phyloP scores from a whole-genome alignment of 2,329 filamentous ascomycete genomes.

The Hypoxylon sp. region DNA sequence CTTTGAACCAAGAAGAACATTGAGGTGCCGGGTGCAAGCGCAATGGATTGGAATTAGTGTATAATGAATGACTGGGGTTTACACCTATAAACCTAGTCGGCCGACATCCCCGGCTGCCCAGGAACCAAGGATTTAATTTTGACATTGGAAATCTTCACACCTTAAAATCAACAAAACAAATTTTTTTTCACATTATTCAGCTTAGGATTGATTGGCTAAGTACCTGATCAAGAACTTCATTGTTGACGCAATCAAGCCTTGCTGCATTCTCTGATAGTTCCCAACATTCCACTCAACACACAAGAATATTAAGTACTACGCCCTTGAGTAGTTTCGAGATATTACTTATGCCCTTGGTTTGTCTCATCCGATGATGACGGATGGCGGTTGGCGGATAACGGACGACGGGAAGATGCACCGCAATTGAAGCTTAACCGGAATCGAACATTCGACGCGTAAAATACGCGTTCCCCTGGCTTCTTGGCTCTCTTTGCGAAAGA shows the following conservation, averaged over 20 bases:
- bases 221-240: slow-evolving; percentile 4
- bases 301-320: neutral
- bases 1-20: neutral
- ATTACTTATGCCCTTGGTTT: slow-evolving; percentile 9
- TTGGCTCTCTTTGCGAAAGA: slow-evolving; percentile 27
- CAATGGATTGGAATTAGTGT: neutral
- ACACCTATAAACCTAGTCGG: slow-evolving; percentile 3
- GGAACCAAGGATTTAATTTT: slow-evolving; percentile 33
- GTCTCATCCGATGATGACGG: neutral
- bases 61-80: neutral
- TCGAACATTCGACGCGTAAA: slow-evolving; percentile 34
- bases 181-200: slow-evolving; percentile 20
- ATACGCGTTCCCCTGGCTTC: slow-evolving; percentile 34
- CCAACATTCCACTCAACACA: neutral
- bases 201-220: slow-evolving; percentile 9
- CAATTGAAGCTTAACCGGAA: slow-evolving; percentile 24
- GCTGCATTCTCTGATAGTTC: slow-evolving; percentile 4
- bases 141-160: slow-evolving; percentile 35
- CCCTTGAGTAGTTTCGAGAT: neutral
- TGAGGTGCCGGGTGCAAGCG: slow-evolving; percentile 10
- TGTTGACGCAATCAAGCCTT: slow-evolving; percentile 1
- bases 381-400: neutral
- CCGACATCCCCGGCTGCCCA: slow-evolving; percentile 9
- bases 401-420: slow-evolving; percentile 12
- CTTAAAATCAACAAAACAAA: slow-evolving; percentile 21